Evolutionary conservation across 768 basidiomycete genomes (phyloP), one percentile per base, ranked within the genome.

Genomic region (Leccinum arenicola): DNA sequence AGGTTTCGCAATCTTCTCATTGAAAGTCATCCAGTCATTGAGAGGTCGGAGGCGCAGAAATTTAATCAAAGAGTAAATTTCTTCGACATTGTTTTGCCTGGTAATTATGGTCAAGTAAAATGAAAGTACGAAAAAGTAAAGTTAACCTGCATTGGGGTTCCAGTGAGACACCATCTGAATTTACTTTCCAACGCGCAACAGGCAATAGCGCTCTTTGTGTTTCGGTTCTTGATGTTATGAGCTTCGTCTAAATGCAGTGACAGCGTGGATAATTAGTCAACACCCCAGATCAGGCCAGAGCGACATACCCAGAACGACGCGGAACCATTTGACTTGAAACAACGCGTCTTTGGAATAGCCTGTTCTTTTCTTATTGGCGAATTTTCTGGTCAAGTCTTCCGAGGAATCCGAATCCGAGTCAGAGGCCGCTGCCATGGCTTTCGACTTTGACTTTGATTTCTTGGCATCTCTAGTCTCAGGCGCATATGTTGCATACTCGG

Each of bases 141-240:
- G 19, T 5, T 31, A 61, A 12, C 75, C 38, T 64, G 87, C 87
- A 91, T 82, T 0, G 90, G 89, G 19, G 90, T 91, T 29, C 89
- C 94, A 6, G 92, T 95, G 57, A 95, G 74, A 71, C 88, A 91
- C 95, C 95, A 97, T 55, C 91, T 80, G 72, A 82, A 94, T 66
- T 89, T 91, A 14, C 83, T 82, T 50, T 86, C 72, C n/a, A 96
- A 77, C 6, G 79, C 88, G 60, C 85, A 90, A 60, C 92, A 93
- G 0, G 91, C 93, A 38, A 86, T 77, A 3, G 92, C 85, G 31
- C 83, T 83, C 68, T 93, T 90, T 0, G 88, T 91, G 36, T 80
- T 86, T 52, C 84, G 79, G 67, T 95, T 93, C 79, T 95, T 96
- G 77, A 97, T 96, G 65, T 89, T 91, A 70, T 97, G 95, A 0